Evolutionary conservation across 1,284 basidiomycete genomes (phyloP), one percentile per base, ranked within the genome.

Genomic region (Kwoniella shivajii): DNA sequence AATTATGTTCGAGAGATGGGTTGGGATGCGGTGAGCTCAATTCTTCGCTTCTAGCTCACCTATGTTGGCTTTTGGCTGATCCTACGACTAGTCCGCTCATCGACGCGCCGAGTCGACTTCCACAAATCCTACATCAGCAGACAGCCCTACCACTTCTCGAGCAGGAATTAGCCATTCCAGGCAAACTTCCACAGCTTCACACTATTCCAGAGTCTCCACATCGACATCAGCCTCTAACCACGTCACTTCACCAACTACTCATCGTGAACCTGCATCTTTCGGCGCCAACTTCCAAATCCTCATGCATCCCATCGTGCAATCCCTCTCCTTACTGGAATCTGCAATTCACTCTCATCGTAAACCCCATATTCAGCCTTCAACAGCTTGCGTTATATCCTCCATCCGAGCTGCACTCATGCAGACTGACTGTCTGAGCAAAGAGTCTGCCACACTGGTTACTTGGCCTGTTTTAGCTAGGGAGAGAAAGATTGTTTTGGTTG

Each of bases 391-490:
- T 64, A 95, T 99, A 66, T 93, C 92, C 3, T 91, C 91, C 52
- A 92, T 99, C 36, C 88, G 95, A n/a, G 85, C 88, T 24, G 87
- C 95, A 16, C 83, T 99, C 38, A 85, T 87, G 26, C 85, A 88
- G 10, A 88, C 92, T 13, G 90, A 90, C 60, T 96, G 92, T 62
- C 82, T 97, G 26, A 86, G 86, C 33, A 88, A 91, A 56, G 90
- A 95, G 60, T 88, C 91, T 0, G 81, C 83, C 0, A 78, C 89
- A 13, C 82, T 98, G 30, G 83, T 83, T 54, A 81, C 81, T 26
- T 86, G 86, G 67, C 84, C 88, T 0, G 65, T 82, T 1, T 82
- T 98, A 24, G 85, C 85, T 2, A 83, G 86, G 55, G 88, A 92
- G 71, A 85, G 94, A 48, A 90, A 91, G 70, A 83, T 85, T 41